Conservation (phyloP, 352 stramenopile species). For the Saprolegnia diclina region DNA sequence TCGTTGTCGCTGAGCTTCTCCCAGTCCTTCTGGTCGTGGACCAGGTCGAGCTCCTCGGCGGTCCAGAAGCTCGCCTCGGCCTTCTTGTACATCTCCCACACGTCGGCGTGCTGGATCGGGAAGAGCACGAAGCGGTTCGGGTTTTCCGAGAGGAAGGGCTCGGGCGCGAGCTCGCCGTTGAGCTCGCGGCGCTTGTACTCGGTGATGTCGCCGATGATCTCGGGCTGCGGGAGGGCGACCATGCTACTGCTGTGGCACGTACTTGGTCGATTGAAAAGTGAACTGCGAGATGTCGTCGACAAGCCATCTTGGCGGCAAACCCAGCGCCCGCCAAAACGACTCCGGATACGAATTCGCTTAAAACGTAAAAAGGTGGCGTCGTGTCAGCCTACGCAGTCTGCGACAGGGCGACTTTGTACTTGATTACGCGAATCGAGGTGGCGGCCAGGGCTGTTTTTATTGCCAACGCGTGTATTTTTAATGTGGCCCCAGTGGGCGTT, state of each 20-base stretch:
- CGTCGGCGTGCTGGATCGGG: slow-evolving; percentile 95
- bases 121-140: slow-evolving; percentile 97
- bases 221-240: not conserved
- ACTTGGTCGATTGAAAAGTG: not conserved
- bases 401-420: not conserved
- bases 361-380: not conserved
- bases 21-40: slow-evolving; percentile 95
- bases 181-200: slow-evolving; percentile 86
- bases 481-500: not conserved
- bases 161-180: slow-evolving; percentile 68
- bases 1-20: slow-evolving; percentile 91
- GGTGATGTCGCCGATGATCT: slow-evolving; percentile 45
- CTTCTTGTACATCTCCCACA: slow-evolving; percentile 99
- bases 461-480: not conserved
- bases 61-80: slow-evolving; percentile 99
- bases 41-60: slow-evolving; percentile 97
- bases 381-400: too few species aligned
- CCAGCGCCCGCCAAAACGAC: not conserved
- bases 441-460: not conserved
- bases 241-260: not conserved
- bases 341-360: not conserved
- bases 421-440: not conserved
- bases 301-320: not conserved
- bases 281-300: not conserved
- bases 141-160: slow-evolving; percentile 95